These are phyloP conservation scores for Penicillium manginii DNA, from an alignment of 495 filamentous ascomycete species.

Conservation along the genomic window DNA sequence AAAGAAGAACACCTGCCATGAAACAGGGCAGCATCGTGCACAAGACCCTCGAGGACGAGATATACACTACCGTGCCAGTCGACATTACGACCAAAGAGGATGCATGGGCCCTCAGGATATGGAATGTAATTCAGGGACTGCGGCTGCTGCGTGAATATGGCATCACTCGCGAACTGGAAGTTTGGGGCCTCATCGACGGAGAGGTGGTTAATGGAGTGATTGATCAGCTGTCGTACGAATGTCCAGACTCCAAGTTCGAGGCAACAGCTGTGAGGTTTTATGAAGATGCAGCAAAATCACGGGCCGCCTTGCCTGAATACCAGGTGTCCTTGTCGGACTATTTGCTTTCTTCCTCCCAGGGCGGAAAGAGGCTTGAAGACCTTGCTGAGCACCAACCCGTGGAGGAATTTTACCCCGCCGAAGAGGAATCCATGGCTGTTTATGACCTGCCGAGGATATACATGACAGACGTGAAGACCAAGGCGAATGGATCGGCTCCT, in stretches of 20 bases:
- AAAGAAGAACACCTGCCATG: conserved; percentile 79
- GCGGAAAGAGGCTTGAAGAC: conserved; percentile 43
- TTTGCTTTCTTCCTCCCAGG: conserved; percentile 45
- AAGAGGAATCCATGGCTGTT: conserved; percentile 28
- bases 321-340: conserved; percentile 59
- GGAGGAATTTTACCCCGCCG: conserved; percentile 1
- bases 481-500: conserved; percentile 63
- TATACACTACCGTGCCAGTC: conserved; percentile 75
- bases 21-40: conserved; percentile 77
- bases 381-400: conserved; percentile 18
- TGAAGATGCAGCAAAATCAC: conserved; percentile 37
- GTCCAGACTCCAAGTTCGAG: conserved; percentile 73
- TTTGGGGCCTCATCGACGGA: conserved; percentile 89
- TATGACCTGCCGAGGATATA: conserved; percentile 58
- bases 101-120: conserved; percentile 77
- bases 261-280: conserved; percentile 46
- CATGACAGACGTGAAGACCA: conserved; percentile 88
- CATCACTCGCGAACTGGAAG: conserved; percentile 83
- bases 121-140: conserved; percentile 91
- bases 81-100: conserved; percentile 79
- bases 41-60: conserved; percentile 79
- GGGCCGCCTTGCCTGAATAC: conserved; percentile 49
- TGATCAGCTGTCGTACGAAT: conserved; percentile 79
- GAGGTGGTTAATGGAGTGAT: conserved; percentile 87
- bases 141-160: conserved; percentile 76